These are phyloP conservation scores for Exserohilum turcica DNA, from an alignment of 2,329 filamentous ascomycete species.

Conservation along the genomic window DNA sequence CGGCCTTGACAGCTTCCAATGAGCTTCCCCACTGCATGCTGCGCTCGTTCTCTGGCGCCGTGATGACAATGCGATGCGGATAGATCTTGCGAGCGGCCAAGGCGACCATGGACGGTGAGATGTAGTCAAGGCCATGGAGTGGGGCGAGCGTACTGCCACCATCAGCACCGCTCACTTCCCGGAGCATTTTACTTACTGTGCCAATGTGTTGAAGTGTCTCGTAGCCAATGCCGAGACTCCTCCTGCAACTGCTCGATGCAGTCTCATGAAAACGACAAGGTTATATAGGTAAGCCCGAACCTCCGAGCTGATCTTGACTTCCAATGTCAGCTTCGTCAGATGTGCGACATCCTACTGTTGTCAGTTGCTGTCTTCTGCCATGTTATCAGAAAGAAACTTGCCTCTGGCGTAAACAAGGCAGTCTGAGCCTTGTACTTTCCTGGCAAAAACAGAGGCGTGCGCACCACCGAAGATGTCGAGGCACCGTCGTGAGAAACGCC, in stretches of 20 bases:
- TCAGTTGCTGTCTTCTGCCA: not conserved
- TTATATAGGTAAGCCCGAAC: constrained; percentile 85
- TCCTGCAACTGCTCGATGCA: constrained; percentile 81
- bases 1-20: constrained; percentile 66
- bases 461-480: constrained; percentile 48
- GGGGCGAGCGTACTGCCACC: constrained; percentile 69
- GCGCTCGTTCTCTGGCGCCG: constrained; percentile 72
- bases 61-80: constrained; percentile 77
- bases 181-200: constrained; percentile 52
- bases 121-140: constrained; percentile 78
- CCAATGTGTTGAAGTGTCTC: constrained; percentile 72
- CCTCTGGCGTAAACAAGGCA: constrained; percentile 53
- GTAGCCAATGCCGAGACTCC: constrained; percentile 81
- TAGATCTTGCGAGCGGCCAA: constrained; percentile 88
- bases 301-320: constrained; percentile 73
- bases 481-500: constrained; percentile 32
- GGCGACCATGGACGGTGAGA: constrained; percentile 80
- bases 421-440: constrained; percentile 20
- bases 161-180: constrained; percentile 32
- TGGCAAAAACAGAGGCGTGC: constrained; percentile 25
- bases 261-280: constrained; percentile 81
- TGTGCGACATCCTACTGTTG: constrained; percentile 57
- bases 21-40: constrained; percentile 95
- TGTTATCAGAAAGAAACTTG: constrained; percentile 35
- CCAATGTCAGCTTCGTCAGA: constrained; percentile 63